Evolutionary conservation across 352 stramenopile genomes (phyloP), one percentile per base, ranked within the genome.

Genomic region (Aphanomyces cochlioides): DNA sequence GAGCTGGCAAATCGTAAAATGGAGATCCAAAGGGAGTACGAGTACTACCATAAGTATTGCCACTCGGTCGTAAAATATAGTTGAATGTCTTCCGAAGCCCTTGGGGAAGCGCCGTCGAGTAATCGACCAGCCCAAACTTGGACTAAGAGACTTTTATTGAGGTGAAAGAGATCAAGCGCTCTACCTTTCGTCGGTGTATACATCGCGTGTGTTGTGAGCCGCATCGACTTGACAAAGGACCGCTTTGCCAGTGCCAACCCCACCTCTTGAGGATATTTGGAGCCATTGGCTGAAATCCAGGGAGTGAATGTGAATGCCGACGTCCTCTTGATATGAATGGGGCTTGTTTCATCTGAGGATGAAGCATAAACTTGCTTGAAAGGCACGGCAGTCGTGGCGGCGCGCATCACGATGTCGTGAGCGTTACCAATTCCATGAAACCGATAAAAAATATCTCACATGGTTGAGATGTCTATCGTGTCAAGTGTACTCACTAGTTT

Each of bases 21-120:
- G 28, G 28, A 28, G 28, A 2, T 28, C 28, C 2, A 28, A 28
- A 28, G 28, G 28, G 28, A 28, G 28, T 28, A 28, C 28, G n/a
- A n/a, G n/a, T 28, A 1, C 1, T 47, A 70, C 64, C 64, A 70
- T 7, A 70, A n/a, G 3, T 47, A 45, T 15, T 28, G 64, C 34
- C 64, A 70, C 5, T 70, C 47, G 54, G 64, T 54, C 34, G 47
- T 70, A 58, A 59, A 70, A 39, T 70, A 70, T 15, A 70, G 5
- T 45, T 70, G 64, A 28, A 61, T 47, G 12, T 43, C 10, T 8
- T 68, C 41, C 15, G 36, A 12, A 12, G 38, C 40, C 3, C 57
- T 8, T 56, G 36, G 40, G 5, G 47, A 47, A 3, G 36, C 43
- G 7, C 7, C 8, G 50, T 69, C 34, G 12, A 69, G 12, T 19